A percentile compares a stretch with the other conserved stretches of the same genome.
These are phyloP conservation scores for Entomortierella parvispora DNA, from an alignment of 192 early-diverging fungal genomes.

Conservation along the genomic window DNA sequence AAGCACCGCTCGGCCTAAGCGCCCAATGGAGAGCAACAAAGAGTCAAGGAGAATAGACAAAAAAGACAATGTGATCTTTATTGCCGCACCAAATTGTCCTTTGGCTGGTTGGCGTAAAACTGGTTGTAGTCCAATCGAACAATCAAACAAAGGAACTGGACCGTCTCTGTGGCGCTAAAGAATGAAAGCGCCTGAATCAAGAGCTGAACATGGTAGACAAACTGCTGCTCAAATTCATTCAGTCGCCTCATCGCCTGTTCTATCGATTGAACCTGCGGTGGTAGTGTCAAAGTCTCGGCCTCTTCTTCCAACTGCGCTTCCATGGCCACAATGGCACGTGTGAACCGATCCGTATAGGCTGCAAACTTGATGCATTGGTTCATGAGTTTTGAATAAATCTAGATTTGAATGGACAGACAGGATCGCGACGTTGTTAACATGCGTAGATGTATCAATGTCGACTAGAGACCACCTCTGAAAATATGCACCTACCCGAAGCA, in stretches of 20 bases:
- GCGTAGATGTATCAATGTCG: not conserved
- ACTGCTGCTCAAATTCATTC: slow-evolving; percentile 67
- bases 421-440: not conserved
- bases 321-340: slow-evolving; percentile 44
- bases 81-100: not conserved
- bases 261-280: slow-evolving; percentile 45
- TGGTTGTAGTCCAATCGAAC: slow-evolving; percentile 79
- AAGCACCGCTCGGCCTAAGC: too few species aligned
- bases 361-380: slow-evolving; percentile 67
- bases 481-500: slow-evolving; percentile 73
- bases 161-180: slow-evolving; percentile 75
- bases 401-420: not conserved
- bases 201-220: slow-evolving; percentile 71
- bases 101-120: slow-evolving; percentile 69
- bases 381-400: slow-evolving; percentile 77
- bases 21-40: too few species aligned
- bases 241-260: slow-evolving; percentile 58
- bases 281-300: slow-evolving; percentile 33
- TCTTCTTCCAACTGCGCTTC: slow-evolving; percentile 52
- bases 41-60: too few species aligned
- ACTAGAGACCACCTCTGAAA: not conserved
- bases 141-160: slow-evolving; percentile 71
- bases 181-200: slow-evolving; percentile 84
- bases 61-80: too few species aligned
- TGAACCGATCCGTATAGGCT: slow-evolving; percentile 66